Conservation (phyloP, 768 basidiomycete species). For the Inosperma sp. region DNA sequence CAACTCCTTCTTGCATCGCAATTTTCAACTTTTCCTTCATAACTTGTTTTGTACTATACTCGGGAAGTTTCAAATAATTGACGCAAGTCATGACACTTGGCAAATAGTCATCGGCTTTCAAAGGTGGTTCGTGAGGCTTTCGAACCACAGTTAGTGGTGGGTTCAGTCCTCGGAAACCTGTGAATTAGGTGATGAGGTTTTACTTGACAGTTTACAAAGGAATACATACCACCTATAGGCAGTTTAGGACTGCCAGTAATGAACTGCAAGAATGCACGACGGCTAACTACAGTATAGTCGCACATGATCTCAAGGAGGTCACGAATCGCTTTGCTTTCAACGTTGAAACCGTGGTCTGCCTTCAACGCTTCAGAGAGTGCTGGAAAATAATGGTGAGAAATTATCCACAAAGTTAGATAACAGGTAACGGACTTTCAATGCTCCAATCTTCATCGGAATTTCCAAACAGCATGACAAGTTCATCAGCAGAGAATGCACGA, state of each 20-base stretch:
- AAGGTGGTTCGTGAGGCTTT: constrained; percentile 89
- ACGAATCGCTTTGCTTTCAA: constrained; percentile 87
- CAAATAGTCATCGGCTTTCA: constrained; percentile 89
- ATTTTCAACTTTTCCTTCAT: constrained; percentile 78
- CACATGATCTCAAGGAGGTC: constrained; percentile 86
- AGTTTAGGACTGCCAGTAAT: constrained; percentile 96
- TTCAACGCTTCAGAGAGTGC: constrained; percentile 88
- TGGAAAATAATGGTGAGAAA: constrained; percentile 29
- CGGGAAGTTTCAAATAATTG: constrained; percentile 93
- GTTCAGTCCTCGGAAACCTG: constrained; percentile 92
- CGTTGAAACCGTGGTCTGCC: constrained; percentile 97
- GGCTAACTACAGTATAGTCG: constrained; percentile 63
- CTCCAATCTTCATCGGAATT: constrained; percentile 99
- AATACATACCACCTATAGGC: constrained; percentile 81
- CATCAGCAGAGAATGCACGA: constrained; percentile 88
- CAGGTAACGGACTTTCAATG: constrained; percentile 64
- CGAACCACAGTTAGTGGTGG: constrained; percentile 94
- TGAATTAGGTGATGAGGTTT: background rate
- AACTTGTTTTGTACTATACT: constrained; percentile 83
- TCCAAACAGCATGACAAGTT: constrained; percentile 93
- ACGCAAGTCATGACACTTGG: constrained; percentile 99
- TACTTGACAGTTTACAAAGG: background rate
- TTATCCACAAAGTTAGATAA: constrained; percentile 5
- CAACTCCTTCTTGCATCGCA: constrained; percentile 91
- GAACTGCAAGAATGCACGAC: constrained; percentile 91